phyloP scores from a whole-genome alignment of 768 basidiomycete genomes.

The Leccinellum rugosiceps region DNA sequence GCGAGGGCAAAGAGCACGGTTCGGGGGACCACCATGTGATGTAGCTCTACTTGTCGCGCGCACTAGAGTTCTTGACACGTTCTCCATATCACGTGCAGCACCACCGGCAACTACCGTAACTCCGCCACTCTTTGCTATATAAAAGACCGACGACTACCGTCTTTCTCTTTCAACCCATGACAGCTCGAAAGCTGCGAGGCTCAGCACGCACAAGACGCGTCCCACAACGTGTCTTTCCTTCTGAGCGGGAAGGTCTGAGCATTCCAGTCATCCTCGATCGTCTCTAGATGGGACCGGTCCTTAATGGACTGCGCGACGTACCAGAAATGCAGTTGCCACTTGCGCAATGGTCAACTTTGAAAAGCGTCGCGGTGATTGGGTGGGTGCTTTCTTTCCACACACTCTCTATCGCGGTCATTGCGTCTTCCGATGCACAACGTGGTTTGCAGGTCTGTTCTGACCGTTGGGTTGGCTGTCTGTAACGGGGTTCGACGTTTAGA shows the following conservation, averaged over 20 bases:
- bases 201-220: constrained; percentile 26
- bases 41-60: background rate
- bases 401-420: constrained; percentile 23
- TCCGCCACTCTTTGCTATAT: constrained; percentile 15
- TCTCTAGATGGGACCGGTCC: constrained; percentile 28
- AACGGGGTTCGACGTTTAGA: background rate
- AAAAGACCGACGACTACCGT: background rate
- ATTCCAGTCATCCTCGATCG: constrained; percentile 27
- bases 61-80: constrained; percentile 10
- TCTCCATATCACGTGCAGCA: constrained; percentile 16
- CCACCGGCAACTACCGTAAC: constrained; percentile 14
- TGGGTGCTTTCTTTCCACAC: constrained; percentile 6
- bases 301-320: constrained; percentile 26
- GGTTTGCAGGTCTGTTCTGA: background rate
- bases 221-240: constrained; percentile 17
- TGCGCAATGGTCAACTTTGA: constrained; percentile 21
- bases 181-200: constrained; percentile 31
- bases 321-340: constrained; percentile 27
- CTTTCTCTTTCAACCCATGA: constrained; percentile 4
- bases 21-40: constrained; percentile 8
- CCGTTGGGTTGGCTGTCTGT: background rate
- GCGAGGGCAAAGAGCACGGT: constrained; percentile 15
- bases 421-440: constrained; percentile 12
- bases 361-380: constrained; percentile 29
- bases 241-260: constrained; percentile 37